Evolutionary conservation across 2,329 filamentous ascomycete species (phyloP).

Genomic region (Penicillium hesseltinei): DNA sequence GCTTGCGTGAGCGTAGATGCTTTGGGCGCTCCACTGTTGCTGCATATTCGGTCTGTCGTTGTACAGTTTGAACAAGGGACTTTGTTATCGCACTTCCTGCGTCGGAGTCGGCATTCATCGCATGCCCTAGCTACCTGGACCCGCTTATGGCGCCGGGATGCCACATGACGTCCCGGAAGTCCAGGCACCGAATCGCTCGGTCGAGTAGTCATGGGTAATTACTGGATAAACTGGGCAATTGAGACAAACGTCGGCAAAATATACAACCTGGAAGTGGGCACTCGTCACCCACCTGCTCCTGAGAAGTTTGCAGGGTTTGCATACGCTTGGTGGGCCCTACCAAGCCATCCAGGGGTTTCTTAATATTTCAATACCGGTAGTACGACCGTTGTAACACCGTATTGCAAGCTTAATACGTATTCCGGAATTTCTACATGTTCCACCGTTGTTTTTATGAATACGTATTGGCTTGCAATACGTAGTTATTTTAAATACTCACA

Average conservation of each 20-base stretch:
- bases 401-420: no score
- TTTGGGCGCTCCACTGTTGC: neutral
- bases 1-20: constrained; percentile 1
- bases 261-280: neutral
- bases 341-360: no score
- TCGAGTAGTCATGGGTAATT: neutral
- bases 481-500: no score
- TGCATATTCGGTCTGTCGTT: neutral
- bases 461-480: no score
- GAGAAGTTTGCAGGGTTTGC: neutral
- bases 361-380: no score
- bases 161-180: neutral
- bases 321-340: neutral
- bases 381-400: no score
- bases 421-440: no score
- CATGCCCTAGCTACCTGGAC: constrained; percentile 2
- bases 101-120: constrained; percentile 1
- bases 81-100: neutral
- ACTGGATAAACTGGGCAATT: neutral
- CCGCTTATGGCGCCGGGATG: constrained; percentile 2
- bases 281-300: neutral
- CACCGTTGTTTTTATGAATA: no score
- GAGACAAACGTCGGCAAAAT: neutral
- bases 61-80: neutral
- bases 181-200: neutral